Evolutionary conservation across 2,329 filamentous ascomycete genomes (phyloP).

Genomic region (Neonectria faginata): DNA sequence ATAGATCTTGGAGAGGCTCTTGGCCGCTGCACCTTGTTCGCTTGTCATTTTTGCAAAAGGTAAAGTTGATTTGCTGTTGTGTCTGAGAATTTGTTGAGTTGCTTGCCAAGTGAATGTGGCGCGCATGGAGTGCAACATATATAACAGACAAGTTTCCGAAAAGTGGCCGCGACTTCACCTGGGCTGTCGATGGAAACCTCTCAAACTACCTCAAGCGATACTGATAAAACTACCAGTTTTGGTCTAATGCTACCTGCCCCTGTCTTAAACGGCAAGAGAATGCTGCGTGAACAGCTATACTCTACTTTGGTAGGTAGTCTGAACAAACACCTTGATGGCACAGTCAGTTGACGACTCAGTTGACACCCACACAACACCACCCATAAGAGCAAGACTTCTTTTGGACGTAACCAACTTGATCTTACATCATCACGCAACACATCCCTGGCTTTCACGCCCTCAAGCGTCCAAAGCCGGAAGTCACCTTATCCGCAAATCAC

Average conservation of each 20-base stretch:
- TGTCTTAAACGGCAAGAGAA: not conserved
- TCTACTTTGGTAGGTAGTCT: not conserved
- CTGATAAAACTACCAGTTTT: not conserved
- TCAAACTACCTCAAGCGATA: not conserved
- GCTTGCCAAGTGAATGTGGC: not conserved
- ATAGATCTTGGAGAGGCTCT: conserved; percentile 36
- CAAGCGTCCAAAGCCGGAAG: not conserved
- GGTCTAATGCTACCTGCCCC: not conserved
- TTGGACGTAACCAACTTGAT: not conserved
- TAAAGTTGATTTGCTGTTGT: not conserved
- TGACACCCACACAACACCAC: too few relatives aligned
- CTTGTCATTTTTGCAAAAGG: conserved; percentile 26
- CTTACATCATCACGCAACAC: not conserved
- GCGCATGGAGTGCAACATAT: conserved; percentile 11
- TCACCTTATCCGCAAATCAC: not conserved
- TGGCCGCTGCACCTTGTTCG: conserved; percentile 14
- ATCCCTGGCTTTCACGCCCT: not conserved
- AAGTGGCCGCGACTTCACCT: conserved; percentile 18
- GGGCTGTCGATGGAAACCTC: not conserved
- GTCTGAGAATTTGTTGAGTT: not conserved
- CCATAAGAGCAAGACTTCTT: not conserved
- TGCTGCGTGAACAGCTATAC: not conserved
- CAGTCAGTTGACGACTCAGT: not conserved
- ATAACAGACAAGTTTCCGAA: conserved; percentile 24
- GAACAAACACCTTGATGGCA: not conserved